Base-by-base conservation (phyloP, 2,329 filamentous ascomycete genomes). In the Hypoxylon sp. region DNA sequence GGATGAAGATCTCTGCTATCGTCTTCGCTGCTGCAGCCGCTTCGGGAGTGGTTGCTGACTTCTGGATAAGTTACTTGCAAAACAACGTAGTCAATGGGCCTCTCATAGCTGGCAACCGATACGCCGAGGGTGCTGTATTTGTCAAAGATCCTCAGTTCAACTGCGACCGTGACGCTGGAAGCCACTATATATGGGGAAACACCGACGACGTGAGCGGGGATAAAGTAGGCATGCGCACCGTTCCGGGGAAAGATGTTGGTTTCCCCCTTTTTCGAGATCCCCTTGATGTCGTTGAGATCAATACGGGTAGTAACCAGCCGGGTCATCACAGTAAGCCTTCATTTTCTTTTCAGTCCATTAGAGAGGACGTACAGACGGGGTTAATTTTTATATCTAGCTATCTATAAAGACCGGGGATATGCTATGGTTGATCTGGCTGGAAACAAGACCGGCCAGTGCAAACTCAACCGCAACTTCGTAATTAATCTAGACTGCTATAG, bases 271-370 rank as follows among this genome's bases (percentile, higher is more conserved):
- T 65, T 11, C 58, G 65, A 10, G 65, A 72, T 47, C 65, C 67
- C 2, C 59, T 72, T 2, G 55, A 69, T 2, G 17, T 61, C 22
- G 66, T 71, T 37, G 71, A 72, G 65, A 67, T 73, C 51, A 71
- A 73, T n/a, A 71, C 67, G 2, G 53, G 58, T 35, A 13, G 31
- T 10, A 39, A 52, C 17, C 55, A 44, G 44, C 59, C 65, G 1
- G 69, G 67, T 5, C 70, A 72, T 42, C 66, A 71, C 14, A 73
- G 71, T 72, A 69, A 39, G 59, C 46, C 14, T 13, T 13, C 57
- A 5, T n/a, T 35, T 14, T 9, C 19, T 3, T 42, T 10, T 3
- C 26, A 26, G 3, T 46, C 5, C 5, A 37, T 5, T 22, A 13
- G 19, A 33, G 8, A n/a, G 39, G 9, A 33, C 2, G n/a, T 42